phyloP scores from a whole-genome alignment of 2,329 filamentous ascomycete genomes.

The Fusarium equiseti region DNA sequence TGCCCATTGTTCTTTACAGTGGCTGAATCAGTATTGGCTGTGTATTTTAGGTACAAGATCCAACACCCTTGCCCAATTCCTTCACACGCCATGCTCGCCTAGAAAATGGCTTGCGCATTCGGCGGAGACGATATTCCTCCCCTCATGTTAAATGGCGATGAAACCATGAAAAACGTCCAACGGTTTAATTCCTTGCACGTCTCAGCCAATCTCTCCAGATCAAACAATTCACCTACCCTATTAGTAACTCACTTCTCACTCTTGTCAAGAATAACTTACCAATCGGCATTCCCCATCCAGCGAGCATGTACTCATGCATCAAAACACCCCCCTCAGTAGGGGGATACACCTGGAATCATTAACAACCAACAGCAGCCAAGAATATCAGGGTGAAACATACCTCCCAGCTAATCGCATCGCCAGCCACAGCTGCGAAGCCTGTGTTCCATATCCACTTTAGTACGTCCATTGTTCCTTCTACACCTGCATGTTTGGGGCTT shows the following conservation, averaged over 20 bases:
- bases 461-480: conserved; percentile 62
- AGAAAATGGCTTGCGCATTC: conserved; percentile 35
- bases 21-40: neutral
- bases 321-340: conserved; percentile 14
- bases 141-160: conserved; percentile 57
- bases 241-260: accelerated
- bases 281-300: conserved; percentile 61
- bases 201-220: conserved; percentile 53
- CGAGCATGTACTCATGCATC: conserved; percentile 61
- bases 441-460: conserved; percentile 71
- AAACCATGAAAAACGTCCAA: conserved; percentile 64
- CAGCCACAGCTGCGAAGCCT: conserved; percentile 67
- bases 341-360: conserved; percentile 42
- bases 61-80: neutral
- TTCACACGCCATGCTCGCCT: neutral
- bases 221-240: conserved; percentile 51
- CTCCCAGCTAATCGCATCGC: conserved; percentile 67
- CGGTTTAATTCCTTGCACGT: conserved; percentile 64
- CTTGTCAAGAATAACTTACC: neutral
- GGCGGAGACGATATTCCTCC: conserved; percentile 31
- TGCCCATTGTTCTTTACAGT: neutral
- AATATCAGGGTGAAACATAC: conserved; percentile 49
- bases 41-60: neutral
- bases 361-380: neutral
- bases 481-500: conserved; percentile 57